These are phyloP conservation scores for Pseudonitzschia multiseries DNA, from an alignment of 108 stramenopile species.

Conservation along the genomic window DNA sequence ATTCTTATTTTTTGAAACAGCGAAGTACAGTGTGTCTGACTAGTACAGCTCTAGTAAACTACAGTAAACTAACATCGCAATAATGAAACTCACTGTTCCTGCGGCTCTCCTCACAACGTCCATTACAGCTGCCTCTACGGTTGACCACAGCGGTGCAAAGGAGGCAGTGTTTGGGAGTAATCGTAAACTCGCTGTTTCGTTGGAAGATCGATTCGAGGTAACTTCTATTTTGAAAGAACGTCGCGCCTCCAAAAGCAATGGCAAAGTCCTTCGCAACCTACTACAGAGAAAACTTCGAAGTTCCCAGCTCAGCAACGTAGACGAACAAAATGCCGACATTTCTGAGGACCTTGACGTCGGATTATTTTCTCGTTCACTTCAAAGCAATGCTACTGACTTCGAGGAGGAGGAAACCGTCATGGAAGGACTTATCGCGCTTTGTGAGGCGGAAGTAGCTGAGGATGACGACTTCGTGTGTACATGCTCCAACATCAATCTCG, in stretches of 20 bases:
- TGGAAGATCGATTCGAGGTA: slow-evolving; percentile 1
- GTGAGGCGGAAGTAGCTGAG: not conserved
- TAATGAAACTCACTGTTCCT: slow-evolving; percentile 10
- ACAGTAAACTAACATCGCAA: not conserved
- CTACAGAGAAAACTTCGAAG: not conserved
- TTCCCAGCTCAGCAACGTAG: not conserved
- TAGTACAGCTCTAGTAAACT: too few species aligned
- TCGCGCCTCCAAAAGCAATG: not conserved
- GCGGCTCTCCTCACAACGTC: not conserved
- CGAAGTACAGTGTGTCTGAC: too few species aligned
- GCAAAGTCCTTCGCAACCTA: not conserved
- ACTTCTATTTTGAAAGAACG: slow-evolving; percentile 9
- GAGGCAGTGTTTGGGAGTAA: not conserved
- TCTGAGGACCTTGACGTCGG: not conserved
- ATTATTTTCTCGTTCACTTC: not conserved
- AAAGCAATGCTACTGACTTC: not conserved
- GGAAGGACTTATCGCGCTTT: not conserved
- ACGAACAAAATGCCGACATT: not conserved
- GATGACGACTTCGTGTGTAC: not conserved
- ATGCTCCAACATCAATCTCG: not conserved
- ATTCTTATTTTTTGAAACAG: too few species aligned
- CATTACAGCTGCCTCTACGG: not conserved
- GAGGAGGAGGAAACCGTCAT: not conserved
- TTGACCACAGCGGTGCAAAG: not conserved
- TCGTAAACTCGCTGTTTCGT: not conserved